Evolutionary conservation across 1,284 basidiomycete genomes (phyloP).

Genomic region (Heterobasidion annosum): DNA sequence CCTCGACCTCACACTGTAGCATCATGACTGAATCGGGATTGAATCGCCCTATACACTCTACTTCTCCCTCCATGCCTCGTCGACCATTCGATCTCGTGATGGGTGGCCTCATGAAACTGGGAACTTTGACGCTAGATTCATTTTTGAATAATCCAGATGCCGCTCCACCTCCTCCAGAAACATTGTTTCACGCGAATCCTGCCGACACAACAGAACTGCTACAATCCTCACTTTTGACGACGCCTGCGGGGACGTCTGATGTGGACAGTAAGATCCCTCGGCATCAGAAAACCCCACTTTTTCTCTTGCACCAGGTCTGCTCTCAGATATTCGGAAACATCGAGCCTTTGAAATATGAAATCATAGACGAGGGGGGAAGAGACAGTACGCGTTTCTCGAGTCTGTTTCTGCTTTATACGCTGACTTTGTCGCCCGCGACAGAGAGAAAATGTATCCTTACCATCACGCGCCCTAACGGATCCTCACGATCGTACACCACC

Average conservation of each 20-base stretch:
- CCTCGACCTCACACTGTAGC: too few species aligned
- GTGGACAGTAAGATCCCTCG: background rate
- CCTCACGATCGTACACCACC: slow-evolving; percentile 40
- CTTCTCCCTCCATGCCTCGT: background rate
- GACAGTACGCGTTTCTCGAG: slow-evolving; percentile 19
- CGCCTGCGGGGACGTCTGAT: background rate
- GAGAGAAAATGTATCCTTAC: slow-evolving; percentile 51
- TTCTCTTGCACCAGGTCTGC: slow-evolving; percentile 32
- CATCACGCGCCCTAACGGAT: slow-evolving; percentile 43
- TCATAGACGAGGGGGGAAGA: slow-evolving; percentile 25
- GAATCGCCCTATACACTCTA: background rate
- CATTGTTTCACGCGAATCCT: background rate
- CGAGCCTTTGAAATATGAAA: slow-evolving; percentile 34
- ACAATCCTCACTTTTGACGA: background rate
- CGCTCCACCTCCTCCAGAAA: slow-evolving; percentile 4
- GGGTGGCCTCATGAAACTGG: slow-evolving; percentile 9
- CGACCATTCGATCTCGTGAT: slow-evolving; percentile 5
- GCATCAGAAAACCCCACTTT: slow-evolving; percentile 7
- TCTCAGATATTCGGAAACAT: slow-evolving; percentile 29
- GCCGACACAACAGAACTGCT: too few species aligned
- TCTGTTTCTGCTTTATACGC: background rate
- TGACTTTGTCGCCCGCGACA: slow-evolving; percentile 14
- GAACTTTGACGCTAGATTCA: slow-evolving; percentile 10
- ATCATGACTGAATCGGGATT: background rate
- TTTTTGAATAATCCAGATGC: slow-evolving; percentile 8